These are phyloP conservation scores for Podospora sp. DNA, from an alignment of 495 filamentous ascomycete species.

Conservation along the genomic window DNA sequence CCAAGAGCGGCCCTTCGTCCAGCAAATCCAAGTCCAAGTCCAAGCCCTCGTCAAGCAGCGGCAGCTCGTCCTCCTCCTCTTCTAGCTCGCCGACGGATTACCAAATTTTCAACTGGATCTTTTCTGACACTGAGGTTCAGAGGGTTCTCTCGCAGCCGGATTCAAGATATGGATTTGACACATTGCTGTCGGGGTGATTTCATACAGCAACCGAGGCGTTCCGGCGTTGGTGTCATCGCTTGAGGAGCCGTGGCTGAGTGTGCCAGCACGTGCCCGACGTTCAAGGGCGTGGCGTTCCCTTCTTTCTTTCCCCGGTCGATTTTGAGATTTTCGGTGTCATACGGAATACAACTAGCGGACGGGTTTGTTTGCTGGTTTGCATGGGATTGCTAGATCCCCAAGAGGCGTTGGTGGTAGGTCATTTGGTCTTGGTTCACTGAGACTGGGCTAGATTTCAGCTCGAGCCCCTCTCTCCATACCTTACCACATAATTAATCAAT, in stretches of 20 bases:
- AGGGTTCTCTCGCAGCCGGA: slow-evolving; percentile 46
- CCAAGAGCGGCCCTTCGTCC: slow-evolving; percentile 37
- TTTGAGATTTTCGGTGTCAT: neutral
- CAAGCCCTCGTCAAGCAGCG: slow-evolving; percentile 26
- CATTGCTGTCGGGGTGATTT: slow-evolving; percentile 36
- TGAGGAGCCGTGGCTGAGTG: neutral
- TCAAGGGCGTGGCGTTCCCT: neutral
- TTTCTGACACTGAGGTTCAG: slow-evolving; percentile 44
- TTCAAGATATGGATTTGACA: slow-evolving; percentile 49
- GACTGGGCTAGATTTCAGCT: neutral
- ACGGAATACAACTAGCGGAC: neutral
- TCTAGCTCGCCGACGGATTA: slow-evolving; percentile 42
- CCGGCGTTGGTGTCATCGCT: neutral
- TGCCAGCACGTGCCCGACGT: neutral
- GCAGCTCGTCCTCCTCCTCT: slow-evolving; percentile 28
- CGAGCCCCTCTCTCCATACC: neutral
- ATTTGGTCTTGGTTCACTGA: neutral
- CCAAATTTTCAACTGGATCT: slow-evolving; percentile 48
- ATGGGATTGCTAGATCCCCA: slow-evolving; percentile 4
- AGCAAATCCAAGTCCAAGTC: slow-evolving; percentile 38
- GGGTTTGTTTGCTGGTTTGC: slow-evolving; percentile 6
- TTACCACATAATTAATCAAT: neutral
- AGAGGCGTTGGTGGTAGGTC: neutral
- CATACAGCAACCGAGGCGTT: slow-evolving; percentile 1
- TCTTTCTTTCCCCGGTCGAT: neutral